Evolutionary conservation across 2,329 filamentous ascomycete species (phyloP).

Genomic region (Atkinsonella hypoxylon): DNA sequence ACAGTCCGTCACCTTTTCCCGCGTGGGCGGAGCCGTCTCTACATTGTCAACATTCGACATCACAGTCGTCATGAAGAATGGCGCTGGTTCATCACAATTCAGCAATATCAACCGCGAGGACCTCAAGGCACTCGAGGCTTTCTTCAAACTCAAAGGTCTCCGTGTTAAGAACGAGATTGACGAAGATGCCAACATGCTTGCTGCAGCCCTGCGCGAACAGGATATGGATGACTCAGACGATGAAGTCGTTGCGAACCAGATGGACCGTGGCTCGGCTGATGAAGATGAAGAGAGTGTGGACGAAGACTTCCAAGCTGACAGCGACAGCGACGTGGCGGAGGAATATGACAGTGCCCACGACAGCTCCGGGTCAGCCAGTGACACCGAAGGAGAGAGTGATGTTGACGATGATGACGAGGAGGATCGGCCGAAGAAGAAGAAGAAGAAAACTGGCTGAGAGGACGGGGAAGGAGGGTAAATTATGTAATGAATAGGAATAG

Average conservation of each 20-base stretch:
- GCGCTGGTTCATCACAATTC: slow-evolving; percentile 84
- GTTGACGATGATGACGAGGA: slow-evolving; percentile 34
- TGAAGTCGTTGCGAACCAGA: slow-evolving; percentile 55
- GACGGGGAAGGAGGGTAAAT: not conserved
- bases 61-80: slow-evolving; percentile 78
- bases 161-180: slow-evolving; percentile 98
- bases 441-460: slow-evolving; percentile 27
- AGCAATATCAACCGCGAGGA: slow-evolving; percentile 99
- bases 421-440: slow-evolving; percentile 40
- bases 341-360: slow-evolving; percentile 90
- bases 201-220: slow-evolving; percentile 72
- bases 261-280: slow-evolving; percentile 81
- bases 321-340: slow-evolving; percentile 90
- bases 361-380: slow-evolving; percentile 63
- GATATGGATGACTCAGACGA: slow-evolving; percentile 78
- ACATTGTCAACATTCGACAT: slow-evolving; percentile 96
- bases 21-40: slow-evolving; percentile 86
- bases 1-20: slow-evolving; percentile 83
- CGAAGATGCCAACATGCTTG: slow-evolving; percentile 73
- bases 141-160: slow-evolving; percentile 92
- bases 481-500: not conserved
- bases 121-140: slow-evolving; percentile 88
- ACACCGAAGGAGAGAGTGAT: slow-evolving; percentile 39
- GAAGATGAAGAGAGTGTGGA: slow-evolving; percentile 93
- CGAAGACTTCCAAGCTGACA: slow-evolving; percentile 88